Conservation (phyloP, 495 filamentous ascomycete species). For the Penicillium antarcticum region DNA sequence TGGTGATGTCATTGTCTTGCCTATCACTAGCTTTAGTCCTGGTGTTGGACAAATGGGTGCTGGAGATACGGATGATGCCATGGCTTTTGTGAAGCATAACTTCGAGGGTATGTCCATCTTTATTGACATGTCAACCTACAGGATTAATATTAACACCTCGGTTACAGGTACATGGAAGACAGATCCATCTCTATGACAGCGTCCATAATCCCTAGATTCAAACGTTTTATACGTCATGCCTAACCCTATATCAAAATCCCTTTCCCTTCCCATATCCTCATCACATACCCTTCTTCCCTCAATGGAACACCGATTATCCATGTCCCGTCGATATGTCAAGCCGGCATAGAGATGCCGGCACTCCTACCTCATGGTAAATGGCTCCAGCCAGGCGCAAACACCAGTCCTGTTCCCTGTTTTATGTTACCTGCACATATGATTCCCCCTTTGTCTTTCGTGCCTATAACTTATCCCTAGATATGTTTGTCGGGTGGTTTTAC, state of each 20-base stretch:
- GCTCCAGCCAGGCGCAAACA: neutral
- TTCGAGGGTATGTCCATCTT: conserved; percentile 71
- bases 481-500: neutral
- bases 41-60: conserved; percentile 93
- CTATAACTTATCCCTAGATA: neutral
- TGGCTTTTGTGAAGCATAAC: conserved; percentile 97
- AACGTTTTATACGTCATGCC: neutral
- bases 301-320: neutral
- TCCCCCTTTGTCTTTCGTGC: conserved; percentile 10
- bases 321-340: neutral
- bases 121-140: neutral
- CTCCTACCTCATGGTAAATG: neutral
- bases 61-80: conserved; percentile 84
- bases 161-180: conserved; percentile 35
- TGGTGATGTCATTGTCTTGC: conserved; percentile 88
- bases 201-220: neutral
- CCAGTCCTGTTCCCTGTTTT: conserved; percentile 1
- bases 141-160: conserved; percentile 7
- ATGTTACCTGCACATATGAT: conserved; percentile 9
- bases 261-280: neutral
- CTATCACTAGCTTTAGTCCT: conserved; percentile 96
- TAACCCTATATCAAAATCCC: neutral
- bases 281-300: neutral
- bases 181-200: conserved; percentile 31
- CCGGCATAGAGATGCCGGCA: neutral